Conservation (phyloP, 2,329 filamentous ascomycete species). For the Penicillium sp. region DNA sequence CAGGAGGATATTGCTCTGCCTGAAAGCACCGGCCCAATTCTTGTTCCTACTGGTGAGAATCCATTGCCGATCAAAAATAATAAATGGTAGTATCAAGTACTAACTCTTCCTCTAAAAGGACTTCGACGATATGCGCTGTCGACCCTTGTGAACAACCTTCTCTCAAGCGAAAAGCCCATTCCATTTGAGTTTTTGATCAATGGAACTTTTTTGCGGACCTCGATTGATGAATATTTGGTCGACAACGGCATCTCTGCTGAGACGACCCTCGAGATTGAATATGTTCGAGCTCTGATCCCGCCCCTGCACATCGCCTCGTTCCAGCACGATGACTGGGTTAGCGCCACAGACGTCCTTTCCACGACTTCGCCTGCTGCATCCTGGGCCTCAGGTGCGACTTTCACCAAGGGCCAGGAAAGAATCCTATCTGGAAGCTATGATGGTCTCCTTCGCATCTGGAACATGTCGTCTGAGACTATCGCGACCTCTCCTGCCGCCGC, state of each 20-base stretch:
- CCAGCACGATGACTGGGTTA: constrained; percentile 97
- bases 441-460: constrained; percentile 84
- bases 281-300: constrained; percentile 86
- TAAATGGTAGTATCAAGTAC: constrained; percentile 6
- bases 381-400: constrained; percentile 52
- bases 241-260: constrained; percentile 85
- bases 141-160: constrained; percentile 62
- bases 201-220: constrained; percentile 84
- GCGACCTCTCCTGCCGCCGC: constrained; percentile 68
- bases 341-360: constrained; percentile 78
- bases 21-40: constrained; percentile 55
- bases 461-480: constrained; percentile 79
- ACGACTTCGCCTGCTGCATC: constrained; percentile 60
- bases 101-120: constrained; percentile 37
- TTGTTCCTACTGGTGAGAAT: constrained; percentile 56
- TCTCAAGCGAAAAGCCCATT: constrained; percentile 54
- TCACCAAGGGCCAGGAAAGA: constrained; percentile 61
- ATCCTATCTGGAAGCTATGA: constrained; percentile 95
- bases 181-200: constrained; percentile 90
- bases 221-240: constrained; percentile 85
- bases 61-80: neutral
- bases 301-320: constrained; percentile 88
- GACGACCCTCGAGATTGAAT: constrained; percentile 83
- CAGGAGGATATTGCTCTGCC: constrained; percentile 56
- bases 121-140: constrained; percentile 61